Conservation (phyloP, 768 basidiomycete species). For the Boletus rubescentipes region DNA sequence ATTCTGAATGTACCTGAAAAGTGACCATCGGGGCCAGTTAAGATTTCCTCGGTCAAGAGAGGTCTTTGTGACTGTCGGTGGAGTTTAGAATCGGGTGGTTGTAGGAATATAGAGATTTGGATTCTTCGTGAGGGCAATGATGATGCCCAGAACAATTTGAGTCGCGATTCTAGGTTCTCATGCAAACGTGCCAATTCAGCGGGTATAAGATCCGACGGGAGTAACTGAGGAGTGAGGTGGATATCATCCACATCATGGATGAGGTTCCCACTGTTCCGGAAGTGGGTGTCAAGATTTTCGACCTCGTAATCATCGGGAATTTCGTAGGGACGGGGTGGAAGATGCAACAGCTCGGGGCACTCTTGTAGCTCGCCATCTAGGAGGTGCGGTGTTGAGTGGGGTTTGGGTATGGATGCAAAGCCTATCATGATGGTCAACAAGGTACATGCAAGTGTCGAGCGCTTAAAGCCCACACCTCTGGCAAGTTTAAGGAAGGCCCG, state of each 20-base stretch:
- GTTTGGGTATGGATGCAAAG: constrained; percentile 72
- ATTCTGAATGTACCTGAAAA: constrained; percentile 66
- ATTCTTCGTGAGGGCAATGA: constrained; percentile 63
- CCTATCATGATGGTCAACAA: constrained; percentile 40
- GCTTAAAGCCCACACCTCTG: constrained; percentile 49
- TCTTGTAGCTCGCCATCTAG: constrained; percentile 30
- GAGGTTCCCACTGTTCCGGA: constrained; percentile 33
- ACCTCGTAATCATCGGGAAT: constrained; percentile 59
- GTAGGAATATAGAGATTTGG: constrained; percentile 58
- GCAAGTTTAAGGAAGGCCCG: constrained; percentile 75
- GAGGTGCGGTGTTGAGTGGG: constrained; percentile 30
- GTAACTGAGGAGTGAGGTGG: constrained; percentile 16
- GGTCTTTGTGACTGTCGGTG: constrained; percentile 37
- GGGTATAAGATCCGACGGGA: constrained; percentile 22
- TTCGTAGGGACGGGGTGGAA: constrained; percentile 60
- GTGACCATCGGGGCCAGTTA: constrained; percentile 67
- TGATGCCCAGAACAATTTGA: constrained; percentile 81
- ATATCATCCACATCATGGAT: constrained; percentile 23
- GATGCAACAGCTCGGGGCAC: constrained; percentile 32
- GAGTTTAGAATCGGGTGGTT: constrained; percentile 17
- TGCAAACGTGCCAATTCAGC: constrained; percentile 55
- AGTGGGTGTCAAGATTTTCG: constrained; percentile 53
- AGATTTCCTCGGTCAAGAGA: constrained; percentile 48
- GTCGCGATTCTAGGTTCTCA: constrained; percentile 70
- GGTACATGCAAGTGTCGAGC: not conserved